A percentile compares a stretch with the other conserved stretches of the same genome.
Evolutionary conservation across 2,329 filamentous ascomycete species (phyloP).

Genomic region (Curvularia eragrostidis): DNA sequence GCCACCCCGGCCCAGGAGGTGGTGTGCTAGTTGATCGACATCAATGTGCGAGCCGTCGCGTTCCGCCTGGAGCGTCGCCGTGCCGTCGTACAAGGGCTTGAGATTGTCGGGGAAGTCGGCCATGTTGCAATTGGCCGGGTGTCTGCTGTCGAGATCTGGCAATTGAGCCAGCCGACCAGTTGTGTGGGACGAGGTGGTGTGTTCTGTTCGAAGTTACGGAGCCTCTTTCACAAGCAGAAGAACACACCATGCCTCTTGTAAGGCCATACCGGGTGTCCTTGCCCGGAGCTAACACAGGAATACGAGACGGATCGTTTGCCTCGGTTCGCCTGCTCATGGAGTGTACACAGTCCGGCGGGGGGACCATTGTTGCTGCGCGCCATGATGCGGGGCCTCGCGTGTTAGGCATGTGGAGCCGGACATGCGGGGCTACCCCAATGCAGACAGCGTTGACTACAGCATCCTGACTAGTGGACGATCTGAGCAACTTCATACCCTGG

Average conservation of each 20-base stretch:
- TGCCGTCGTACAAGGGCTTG: constrained; percentile 56
- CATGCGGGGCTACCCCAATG: constrained; percentile 22
- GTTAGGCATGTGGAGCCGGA: constrained; percentile 8
- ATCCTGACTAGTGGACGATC: constrained; percentile 3
- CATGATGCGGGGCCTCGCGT: constrained; percentile 19
- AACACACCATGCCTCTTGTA: constrained; percentile 10
- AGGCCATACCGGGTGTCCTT: constrained; percentile 1
- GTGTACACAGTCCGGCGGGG: constrained; percentile 1
- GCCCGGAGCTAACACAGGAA: constrained; percentile 19
- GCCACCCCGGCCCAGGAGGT: constrained; percentile 56
- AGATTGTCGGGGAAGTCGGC: constrained; percentile 59
- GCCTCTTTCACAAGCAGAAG: constrained; percentile 3
- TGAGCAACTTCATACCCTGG: not conserved
- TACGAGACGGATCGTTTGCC: constrained; percentile 14
- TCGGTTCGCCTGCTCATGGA: constrained; percentile 14
- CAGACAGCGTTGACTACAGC: constrained; percentile 5
- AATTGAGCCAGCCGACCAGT: constrained; percentile 12
- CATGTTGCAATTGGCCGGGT: constrained; percentile 41
- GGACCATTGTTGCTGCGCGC: constrained; percentile 13
- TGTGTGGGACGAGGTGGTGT: constrained; percentile 6
- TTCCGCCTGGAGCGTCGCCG: constrained; percentile 55
- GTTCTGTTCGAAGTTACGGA: not conserved
- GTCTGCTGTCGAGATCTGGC: not conserved
- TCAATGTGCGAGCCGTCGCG: constrained; percentile 54
- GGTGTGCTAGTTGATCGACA: constrained; percentile 54